Evolutionary conservation across 2,329 filamentous ascomycete genomes (phyloP), one percentile per base, ranked within the genome.

Genomic region (Blumeriella jaapii): DNA sequence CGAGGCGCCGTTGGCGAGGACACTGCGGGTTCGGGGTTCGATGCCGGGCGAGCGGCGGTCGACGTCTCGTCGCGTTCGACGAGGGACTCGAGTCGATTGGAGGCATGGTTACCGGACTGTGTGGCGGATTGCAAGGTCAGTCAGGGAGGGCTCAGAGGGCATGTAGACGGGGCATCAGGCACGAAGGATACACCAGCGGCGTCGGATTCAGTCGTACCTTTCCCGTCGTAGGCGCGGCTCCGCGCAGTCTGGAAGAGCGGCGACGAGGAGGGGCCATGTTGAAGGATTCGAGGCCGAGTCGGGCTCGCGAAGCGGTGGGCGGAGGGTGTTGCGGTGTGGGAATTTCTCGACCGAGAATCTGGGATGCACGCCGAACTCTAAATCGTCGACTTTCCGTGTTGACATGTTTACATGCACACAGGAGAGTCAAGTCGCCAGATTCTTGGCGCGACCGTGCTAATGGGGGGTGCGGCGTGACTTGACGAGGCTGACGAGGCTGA

Each of bases 211-310:
- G 34, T 12, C 36, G 38, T 48, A 55, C 52, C 47, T 52, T 54
- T 26, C 31, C 39, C 24, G 54, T 51, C n/a, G 53, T 53, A 31
- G 43, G 44, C 44, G 31, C 45, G 30, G 36, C 43, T n/a, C 45
- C 41, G 30, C 52, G 52, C 27, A 57, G 49, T 38, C 54, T 45
- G 8, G 50, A 49, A 6, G 54, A 56, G 6, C 54, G 49, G 42
- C 55, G 55, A 31, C 51, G 52, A 40, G 48, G 50, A 34, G 49
- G 40, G 28, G 49, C 38, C 50, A 51, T 50, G 17, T 23, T 44
- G 16, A 29, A 29, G 26, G 25, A 20, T 19, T 31, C 15, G 12
- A 38, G 25, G 23, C 31, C 17, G 12, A n/a, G 7, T 9, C 9
- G 12, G 7, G 3, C 9, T 8, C 10, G 4, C 9, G 10, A 24